Conservation (phyloP, 495 filamentous ascomycete genomes). For the Lepraria neglecta region DNA sequence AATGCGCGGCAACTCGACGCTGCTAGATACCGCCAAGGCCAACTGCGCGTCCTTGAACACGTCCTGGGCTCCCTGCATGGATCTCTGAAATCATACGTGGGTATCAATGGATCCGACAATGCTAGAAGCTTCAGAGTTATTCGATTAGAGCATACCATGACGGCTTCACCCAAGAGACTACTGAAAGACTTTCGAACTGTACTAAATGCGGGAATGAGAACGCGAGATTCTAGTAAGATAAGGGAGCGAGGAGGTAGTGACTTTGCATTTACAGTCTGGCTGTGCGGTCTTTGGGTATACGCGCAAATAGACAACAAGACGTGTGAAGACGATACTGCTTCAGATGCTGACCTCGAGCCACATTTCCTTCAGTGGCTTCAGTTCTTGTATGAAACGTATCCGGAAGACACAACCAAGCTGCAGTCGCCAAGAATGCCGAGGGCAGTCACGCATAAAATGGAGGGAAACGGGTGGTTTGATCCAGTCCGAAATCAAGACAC, state of each 20-base stretch:
- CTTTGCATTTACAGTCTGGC: conserved; percentile 27
- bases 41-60: conserved; percentile 20
- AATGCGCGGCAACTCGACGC: conserved; percentile 25
- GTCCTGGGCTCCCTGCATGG: conserved; percentile 15
- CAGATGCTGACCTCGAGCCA: not conserved
- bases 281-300: conserved; percentile 21
- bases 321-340: not conserved
- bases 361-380: conserved; percentile 13
- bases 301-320: not conserved
- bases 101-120: not conserved
- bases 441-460: not conserved
- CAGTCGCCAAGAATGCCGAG: not conserved
- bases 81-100: conserved; percentile 14
- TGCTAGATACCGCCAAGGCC: conserved; percentile 25
- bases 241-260: conserved; percentile 23
- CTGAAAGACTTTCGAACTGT: conserved; percentile 23
- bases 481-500: conserved; percentile 10
- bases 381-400: conserved; percentile 6
- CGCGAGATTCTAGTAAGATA: conserved; percentile 23
- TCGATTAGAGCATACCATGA: conserved; percentile 24
- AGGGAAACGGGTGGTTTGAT: conserved; percentile 12
- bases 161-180: conserved; percentile 13
- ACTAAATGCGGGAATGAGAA: conserved; percentile 26
- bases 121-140: conserved; percentile 13
- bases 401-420: not conserved